A percentile compares a stretch with the other conserved stretches of the same genome.
Conservation (phyloP, 2,329 filamentous ascomycete genomes). For the Trichophyton simii region DNA sequence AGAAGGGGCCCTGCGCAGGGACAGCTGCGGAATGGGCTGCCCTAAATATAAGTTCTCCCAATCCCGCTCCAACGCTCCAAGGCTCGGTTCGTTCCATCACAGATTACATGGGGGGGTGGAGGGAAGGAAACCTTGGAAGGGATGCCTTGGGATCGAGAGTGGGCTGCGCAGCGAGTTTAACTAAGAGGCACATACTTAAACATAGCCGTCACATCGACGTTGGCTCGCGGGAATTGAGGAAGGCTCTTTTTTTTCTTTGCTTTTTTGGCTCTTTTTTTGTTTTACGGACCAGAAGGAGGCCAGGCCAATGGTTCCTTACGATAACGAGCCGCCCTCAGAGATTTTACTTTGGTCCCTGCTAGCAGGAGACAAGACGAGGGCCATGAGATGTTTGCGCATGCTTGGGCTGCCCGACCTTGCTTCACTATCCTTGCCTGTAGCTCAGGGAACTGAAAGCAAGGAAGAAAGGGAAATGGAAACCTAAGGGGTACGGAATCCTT, state of each 20-base stretch:
- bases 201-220: neutral
- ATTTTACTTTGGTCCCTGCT: constrained; percentile 1
- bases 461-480: neutral
- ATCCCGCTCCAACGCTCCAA: neutral
- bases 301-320: constrained; percentile 2
- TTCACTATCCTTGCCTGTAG: neutral
- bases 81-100: neutral
- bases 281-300: neutral
- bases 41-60: neutral
- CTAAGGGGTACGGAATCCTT: neutral
- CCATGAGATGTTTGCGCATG: neutral
- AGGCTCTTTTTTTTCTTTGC: too few relatives aligned
- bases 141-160: neutral
- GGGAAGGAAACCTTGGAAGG: neutral
- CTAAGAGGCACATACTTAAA: neutral
- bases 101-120: neutral
- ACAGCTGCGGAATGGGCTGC: neutral
- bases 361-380: neutral
- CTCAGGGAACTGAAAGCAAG: neutral
- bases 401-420: neutral
- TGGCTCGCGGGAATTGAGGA: neutral
- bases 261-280: too few relatives aligned
- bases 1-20: neutral
- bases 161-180: neutral
- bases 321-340: neutral